A percentile compares a stretch with the other conserved stretches of the same genome.
These are phyloP conservation scores for Yamadazyma conglobata DNA, from an alignment of 1,139 yeast genomes.

Conservation along the genomic window DNA sequence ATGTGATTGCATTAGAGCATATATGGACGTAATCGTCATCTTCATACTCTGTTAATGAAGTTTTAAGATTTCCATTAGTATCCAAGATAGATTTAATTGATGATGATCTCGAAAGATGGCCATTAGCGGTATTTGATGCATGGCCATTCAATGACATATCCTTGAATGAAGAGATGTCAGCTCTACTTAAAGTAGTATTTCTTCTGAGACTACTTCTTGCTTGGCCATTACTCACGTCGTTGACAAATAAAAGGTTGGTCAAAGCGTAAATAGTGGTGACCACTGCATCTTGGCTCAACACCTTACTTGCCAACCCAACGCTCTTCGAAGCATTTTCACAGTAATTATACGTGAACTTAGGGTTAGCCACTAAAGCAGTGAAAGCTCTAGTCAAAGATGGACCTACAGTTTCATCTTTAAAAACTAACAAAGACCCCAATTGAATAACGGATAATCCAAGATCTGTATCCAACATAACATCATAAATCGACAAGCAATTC, in stretches of 20 bases:
- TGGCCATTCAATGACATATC: constrained; percentile 11
- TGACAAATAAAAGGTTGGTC: constrained; percentile 67
- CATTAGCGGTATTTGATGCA: background rate
- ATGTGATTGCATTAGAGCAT: constrained; percentile 63
- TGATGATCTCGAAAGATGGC: constrained; percentile 8
- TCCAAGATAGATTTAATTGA: constrained; percentile 9
- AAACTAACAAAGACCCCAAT: constrained; percentile 53
- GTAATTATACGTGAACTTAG: constrained; percentile 29
- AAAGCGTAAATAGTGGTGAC: constrained; percentile 86
- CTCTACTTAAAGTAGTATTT: constrained; percentile 19
- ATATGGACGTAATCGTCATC: constrained; percentile 32
- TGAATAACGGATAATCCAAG: constrained; percentile 50
- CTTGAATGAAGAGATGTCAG: constrained; percentile 17
- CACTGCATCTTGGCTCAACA: constrained; percentile 70
- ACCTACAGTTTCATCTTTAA: constrained; percentile 44
- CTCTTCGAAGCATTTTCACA: constrained; percentile 37
- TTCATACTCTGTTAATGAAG: constrained; percentile 19
- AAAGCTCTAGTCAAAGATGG: constrained; percentile 47
- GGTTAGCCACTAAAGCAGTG: constrained; percentile 47
- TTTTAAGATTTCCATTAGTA: constrained; percentile 5
- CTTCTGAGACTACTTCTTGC: constrained; percentile 26
- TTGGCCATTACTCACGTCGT: constrained; percentile 33
- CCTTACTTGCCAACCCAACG: constrained; percentile 45
- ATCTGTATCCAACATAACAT: constrained; percentile 42
- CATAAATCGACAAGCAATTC: constrained; percentile 37